Percentiles rank a stretch among this genome's conserved stretches.
phyloP scores from a whole-genome alignment of 179 eudicot species.

The Silene noctiflora region DNA sequence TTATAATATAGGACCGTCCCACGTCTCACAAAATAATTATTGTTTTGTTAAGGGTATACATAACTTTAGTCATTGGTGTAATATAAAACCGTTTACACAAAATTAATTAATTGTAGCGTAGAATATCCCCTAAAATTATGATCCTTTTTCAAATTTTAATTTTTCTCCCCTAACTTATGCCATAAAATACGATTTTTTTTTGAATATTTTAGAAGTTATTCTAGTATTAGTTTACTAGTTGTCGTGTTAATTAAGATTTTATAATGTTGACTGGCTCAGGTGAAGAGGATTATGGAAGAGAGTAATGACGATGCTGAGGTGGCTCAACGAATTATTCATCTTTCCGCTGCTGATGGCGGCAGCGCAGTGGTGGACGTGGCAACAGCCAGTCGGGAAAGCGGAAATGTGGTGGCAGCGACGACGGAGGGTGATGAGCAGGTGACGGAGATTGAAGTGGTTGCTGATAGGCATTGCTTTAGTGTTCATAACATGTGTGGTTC shows the following conservation, averaged over 20 bases:
- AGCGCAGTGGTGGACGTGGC: not conserved
- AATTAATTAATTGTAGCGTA: too few species aligned
- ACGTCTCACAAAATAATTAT: too few species aligned
- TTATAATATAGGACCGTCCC: too few species aligned
- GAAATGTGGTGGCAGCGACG: not conserved
- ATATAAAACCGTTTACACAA: too few species aligned
- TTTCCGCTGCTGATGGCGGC: slow-evolving; percentile 15
- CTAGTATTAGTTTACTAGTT: too few species aligned
- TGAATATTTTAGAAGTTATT: too few species aligned
- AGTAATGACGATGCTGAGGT: slow-evolving; percentile 55
- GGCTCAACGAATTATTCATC: slow-evolving; percentile 43
- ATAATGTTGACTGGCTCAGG: slow-evolving; percentile 13
- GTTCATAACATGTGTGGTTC: slow-evolving; percentile 20
- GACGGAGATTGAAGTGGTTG: not conserved
- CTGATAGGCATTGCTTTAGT: slow-evolving; percentile 13
- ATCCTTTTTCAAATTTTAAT: too few species aligned
- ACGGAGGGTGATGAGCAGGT: slow-evolving; percentile 1
- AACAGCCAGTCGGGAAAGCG: slow-evolving; percentile 14
- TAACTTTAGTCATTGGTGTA: too few species aligned
- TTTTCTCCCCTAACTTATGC: too few species aligned
- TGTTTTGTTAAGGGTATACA: too few species aligned
- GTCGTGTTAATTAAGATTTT: not conserved
- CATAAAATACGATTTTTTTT: too few species aligned
- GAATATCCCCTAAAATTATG: too few species aligned
- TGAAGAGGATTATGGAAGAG: slow-evolving; percentile 50